Base-by-base conservation (phyloP, 2,329 filamentous ascomycete species). In the Pseudonectria foliicola region DNA sequence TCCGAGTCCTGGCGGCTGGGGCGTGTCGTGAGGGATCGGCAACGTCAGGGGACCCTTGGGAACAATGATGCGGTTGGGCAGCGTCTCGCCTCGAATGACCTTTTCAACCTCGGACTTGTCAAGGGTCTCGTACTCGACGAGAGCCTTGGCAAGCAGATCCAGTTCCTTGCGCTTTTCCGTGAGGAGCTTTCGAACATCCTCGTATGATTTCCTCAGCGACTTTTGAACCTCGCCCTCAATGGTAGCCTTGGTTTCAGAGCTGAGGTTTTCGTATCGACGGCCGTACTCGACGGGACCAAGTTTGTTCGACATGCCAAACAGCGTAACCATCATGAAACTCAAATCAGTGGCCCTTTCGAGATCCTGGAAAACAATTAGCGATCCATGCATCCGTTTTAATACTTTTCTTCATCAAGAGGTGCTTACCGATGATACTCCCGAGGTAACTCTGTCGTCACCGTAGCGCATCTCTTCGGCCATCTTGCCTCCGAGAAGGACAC, bases 61-160 rank as follows among this genome's bases (percentile, higher is more conserved):
- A 12, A 90, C 48, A 10, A 56, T 52, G 27, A 53, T 63, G 40
- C 85, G 85, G 29, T 75, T 73, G 1, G 80, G 70, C 25, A 98
- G 67, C 55, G 84, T 82, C 64, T 95, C 87, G 25, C 92, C 92
- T 34, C 76, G 77, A 44, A 98, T 80, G 6, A 96, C 85, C 67
- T 84, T 86, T 60, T 89, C 80, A 44, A 96, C 93, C 61, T 98
- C 92, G 3, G 83, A 80, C 60, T 82, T 85, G 59, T 84, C 83
- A 33, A 98, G 66, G 0, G 88, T 95, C 68, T 98, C 92, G 60
- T 95, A 96, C 61, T 95, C 82, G 24, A 98, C 79, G 8, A 98
- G 72, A 6, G 89, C 92, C 54, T 89, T 80, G 18, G 92, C 90
- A 8, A 98, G 68, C 10, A 86, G 69, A 51, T 98, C 90, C 7